A percentile compares a stretch with the other conserved stretches of the same genome.
phyloP scores from a whole-genome alignment of 306 rosid genomes.

The Cicer bijugum region DNA sequence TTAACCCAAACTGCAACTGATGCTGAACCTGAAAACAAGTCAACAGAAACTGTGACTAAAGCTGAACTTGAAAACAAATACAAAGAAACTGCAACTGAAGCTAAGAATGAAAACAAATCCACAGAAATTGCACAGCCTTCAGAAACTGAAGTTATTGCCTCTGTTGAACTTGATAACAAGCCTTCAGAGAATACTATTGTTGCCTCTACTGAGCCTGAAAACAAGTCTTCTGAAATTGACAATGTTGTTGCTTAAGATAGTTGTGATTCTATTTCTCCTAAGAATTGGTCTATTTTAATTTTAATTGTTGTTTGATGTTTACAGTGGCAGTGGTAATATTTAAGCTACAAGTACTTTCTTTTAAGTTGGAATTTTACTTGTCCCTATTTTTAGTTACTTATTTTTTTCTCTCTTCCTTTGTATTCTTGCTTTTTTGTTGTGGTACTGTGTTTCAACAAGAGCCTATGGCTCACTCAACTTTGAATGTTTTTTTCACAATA shows the following conservation, averaged over 20 bases:
- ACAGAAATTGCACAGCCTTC: conserved; percentile 44
- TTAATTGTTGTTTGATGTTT: conserved; percentile 2
- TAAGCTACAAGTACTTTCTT: background rate
- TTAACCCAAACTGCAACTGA: conserved; percentile 42
- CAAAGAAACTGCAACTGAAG: conserved; percentile 22
- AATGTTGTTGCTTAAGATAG: conserved; percentile 55
- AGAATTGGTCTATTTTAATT: conserved; percentile 10
- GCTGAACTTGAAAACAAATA: conserved; percentile 44
- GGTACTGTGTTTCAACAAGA: too few species aligned
- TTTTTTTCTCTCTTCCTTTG: too few species aligned
- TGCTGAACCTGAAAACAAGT: conserved; percentile 49
- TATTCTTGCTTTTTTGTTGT: too few species aligned
- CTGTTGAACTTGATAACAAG: conserved; percentile 30
- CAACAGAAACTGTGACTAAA: conserved; percentile 44
- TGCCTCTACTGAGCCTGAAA: conserved; percentile 48
- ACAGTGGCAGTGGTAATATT: background rate
- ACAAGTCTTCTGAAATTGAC: conserved; percentile 55
- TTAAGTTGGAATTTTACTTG: too few species aligned
- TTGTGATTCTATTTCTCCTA: conserved; percentile 7
- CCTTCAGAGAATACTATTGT: conserved; percentile 32
- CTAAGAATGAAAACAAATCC: background rate
- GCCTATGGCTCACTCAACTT: too few species aligned
- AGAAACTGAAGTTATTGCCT: conserved; percentile 44
- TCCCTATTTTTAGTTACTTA: too few species aligned
- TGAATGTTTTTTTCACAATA: too few species aligned